phyloP scores from a whole-genome alignment of 2,329 filamentous ascomycete species.

The Neopestalotiopsis sp. region DNA sequence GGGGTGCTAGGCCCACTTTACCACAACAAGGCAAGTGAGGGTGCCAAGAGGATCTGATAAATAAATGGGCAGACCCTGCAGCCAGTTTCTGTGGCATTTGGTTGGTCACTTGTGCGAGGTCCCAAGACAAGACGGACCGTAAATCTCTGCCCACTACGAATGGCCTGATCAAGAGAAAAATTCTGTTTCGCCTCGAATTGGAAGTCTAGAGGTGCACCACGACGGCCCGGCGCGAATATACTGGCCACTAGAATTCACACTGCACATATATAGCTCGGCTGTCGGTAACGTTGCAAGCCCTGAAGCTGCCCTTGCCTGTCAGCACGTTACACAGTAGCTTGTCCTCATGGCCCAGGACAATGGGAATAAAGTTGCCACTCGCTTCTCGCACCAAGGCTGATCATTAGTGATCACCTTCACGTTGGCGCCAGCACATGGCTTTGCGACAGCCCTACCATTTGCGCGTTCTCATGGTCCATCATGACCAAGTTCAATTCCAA shows the following conservation, averaged over 20 bases:
- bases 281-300: background rate
- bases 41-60: background rate
- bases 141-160: slow-evolving; percentile 1
- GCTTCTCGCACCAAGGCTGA: background rate
- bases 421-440: background rate
- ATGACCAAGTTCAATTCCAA: background rate
- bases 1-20: background rate
- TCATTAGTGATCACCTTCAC: background rate
- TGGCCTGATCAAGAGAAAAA: background rate
- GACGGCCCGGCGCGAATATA: background rate
- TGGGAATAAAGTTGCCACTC: background rate
- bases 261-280: background rate
- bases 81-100: background rate
- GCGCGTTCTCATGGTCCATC: background rate
- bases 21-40: background rate
- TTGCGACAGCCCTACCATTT: background rate
- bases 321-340: background rate
- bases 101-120: background rate
- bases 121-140: background rate
- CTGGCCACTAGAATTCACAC: background rate
- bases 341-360: background rate
- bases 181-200: slow-evolving; percentile 1
- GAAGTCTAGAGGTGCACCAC: background rate
- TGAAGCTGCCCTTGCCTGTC: background rate
- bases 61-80: background rate